Evolutionary conservation across 129 eudicot genomes (phyloP).

Genomic region (Tagetes patula): DNA sequence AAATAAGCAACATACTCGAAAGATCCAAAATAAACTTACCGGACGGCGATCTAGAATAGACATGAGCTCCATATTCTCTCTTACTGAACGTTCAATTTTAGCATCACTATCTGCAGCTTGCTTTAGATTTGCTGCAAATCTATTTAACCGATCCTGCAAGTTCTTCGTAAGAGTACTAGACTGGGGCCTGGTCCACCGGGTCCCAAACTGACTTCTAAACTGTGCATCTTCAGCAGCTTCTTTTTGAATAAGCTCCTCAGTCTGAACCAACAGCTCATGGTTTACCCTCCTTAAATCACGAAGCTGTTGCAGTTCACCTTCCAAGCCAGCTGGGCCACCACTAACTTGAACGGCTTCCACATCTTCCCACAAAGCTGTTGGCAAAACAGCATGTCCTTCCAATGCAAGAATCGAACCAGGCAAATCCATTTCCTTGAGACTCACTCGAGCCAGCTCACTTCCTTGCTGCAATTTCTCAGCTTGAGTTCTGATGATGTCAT

Average conservation of each 20-base stretch:
- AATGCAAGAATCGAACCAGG: constrained; percentile 90
- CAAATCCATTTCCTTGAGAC: constrained; percentile 94
- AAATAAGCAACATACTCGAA: not conserved
- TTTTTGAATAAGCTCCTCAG: constrained; percentile 90
- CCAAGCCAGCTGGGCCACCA: constrained; percentile 96
- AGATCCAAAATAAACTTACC: constrained; percentile 43
- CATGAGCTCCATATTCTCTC: constrained; percentile 83
- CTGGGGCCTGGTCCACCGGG: constrained; percentile 98
- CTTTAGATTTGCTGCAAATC: constrained; percentile 93
- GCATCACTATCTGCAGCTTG: constrained; percentile 98
- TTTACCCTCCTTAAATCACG: constrained; percentile 84
- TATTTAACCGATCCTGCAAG: constrained; percentile 85
- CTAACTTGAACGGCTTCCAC: constrained; percentile 95
- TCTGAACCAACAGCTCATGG: constrained; percentile 76
- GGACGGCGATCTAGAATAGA: constrained; percentile 93
- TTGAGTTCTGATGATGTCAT: constrained; percentile 89
- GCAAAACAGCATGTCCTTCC: constrained; percentile 77
- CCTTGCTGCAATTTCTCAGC: constrained; percentile 97
- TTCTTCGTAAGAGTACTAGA: constrained; percentile 88
- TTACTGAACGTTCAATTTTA: constrained; percentile 91
- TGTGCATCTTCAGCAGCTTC: constrained; percentile 97
- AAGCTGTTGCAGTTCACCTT: constrained; percentile 92
- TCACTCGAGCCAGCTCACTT: constrained; percentile 98
- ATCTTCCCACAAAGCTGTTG: constrained; percentile 77
- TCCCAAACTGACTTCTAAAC: constrained; percentile 92